Percentiles rank a stretch among this genome's conserved stretches.
These are phyloP conservation scores for Rhizopus stolonifer DNA, from an alignment of 371 early-diverging fungal genomes.

Conservation along the genomic window DNA sequence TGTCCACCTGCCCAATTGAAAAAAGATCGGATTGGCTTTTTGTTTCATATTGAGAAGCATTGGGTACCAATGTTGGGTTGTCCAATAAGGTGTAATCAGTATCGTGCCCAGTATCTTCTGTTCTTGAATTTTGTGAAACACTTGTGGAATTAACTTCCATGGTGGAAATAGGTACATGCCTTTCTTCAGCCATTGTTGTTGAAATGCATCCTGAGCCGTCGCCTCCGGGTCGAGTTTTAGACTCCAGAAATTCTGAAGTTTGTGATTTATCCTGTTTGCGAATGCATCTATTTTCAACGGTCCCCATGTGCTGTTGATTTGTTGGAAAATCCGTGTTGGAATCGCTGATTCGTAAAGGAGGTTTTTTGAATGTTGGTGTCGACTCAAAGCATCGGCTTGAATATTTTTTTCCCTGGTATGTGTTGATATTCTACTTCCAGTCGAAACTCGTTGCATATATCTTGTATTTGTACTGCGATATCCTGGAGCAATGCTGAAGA, in stretches of 20 bases:
- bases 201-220: slow-evolving; percentile 2
- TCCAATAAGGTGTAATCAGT: slow-evolving; percentile 10
- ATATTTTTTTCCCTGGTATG: neutral
- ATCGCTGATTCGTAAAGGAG: slow-evolving; percentile 15
- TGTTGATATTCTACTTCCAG: neutral
- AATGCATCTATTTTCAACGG: slow-evolving; percentile 16
- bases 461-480: neutral
- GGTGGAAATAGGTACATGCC: slow-evolving; percentile 1
- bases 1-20: no score
- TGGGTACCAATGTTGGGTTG: slow-evolving; percentile 13
- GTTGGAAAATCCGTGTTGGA: slow-evolving; percentile 3
- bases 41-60: slow-evolving; percentile 8
- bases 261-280: slow-evolving; percentile 4
- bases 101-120: neutral
- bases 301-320: slow-evolving; percentile 12
- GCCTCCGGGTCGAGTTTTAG: slow-evolving; percentile 5
- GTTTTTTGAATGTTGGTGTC: no score
- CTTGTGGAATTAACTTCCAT: slow-evolving; percentile 9
- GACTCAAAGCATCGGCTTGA: neutral
- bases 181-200: slow-evolving; percentile 8
- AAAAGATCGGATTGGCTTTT: no score
- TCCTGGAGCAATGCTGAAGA: no score
- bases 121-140: neutral
- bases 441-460: neutral
- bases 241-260: slow-evolving; percentile 12